Conservation (phyloP, 768 basidiomycete species). For the Lactarius hengduanensis region DNA sequence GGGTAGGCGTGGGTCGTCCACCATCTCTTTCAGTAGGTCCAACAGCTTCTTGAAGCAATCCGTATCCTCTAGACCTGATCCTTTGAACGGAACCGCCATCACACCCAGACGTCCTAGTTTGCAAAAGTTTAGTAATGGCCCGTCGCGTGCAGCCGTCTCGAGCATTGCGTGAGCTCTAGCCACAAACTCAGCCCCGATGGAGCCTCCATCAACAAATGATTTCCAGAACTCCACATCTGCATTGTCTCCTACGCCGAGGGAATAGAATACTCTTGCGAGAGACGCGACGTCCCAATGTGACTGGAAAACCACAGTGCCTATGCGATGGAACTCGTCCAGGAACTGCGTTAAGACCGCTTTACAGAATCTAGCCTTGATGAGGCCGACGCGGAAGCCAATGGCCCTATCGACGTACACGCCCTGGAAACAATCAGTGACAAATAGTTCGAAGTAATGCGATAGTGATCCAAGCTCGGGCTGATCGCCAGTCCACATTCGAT, state of each 20-base stretch:
- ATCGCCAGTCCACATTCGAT: conserved; percentile 4
- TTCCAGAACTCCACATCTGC: background rate
- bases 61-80: background rate
- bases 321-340: background rate
- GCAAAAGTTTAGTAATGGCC: conserved; percentile 19
- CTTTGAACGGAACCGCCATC: background rate
- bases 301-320: background rate
- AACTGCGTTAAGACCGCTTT: conserved; percentile 4
- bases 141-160: background rate
- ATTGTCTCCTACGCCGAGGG: background rate
- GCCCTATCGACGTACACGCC: conserved; percentile 6
- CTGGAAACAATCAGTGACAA: conserved; percentile 2
- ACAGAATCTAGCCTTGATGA: conserved; percentile 7
- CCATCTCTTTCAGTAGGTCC: background rate
- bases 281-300: conserved; percentile 16
- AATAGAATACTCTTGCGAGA: conserved; percentile 7
- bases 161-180: background rate
- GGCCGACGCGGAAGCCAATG: background rate
- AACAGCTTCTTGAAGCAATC: conserved; percentile 9
- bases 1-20: background rate
- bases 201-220: conserved; percentile 1
- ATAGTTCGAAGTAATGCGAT: conserved; percentile 2
- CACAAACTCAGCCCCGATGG: background rate
- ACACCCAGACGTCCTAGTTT: background rate
- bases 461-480: conserved; percentile 13